Evolutionary conservation across 2,329 filamentous ascomycete species (phyloP).

Genomic region (Ophiostoma sp.): DNA sequence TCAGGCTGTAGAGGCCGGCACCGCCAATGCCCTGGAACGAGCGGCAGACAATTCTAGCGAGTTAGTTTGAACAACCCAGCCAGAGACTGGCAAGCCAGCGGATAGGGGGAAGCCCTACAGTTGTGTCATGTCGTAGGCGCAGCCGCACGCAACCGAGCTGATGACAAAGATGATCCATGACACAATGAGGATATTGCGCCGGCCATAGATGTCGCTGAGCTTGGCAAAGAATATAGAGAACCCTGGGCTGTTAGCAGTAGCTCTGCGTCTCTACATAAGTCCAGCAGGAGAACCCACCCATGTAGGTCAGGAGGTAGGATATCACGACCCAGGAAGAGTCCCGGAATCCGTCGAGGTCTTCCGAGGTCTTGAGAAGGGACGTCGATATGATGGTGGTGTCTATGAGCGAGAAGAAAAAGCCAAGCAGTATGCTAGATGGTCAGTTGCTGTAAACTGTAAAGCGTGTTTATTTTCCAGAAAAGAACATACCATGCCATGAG

Average conservation of each 20-base stretch:
- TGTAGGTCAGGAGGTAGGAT: conserved; percentile 28
- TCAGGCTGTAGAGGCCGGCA: conserved; percentile 56
- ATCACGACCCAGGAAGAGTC: conserved; percentile 28
- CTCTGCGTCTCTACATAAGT: too few species aligned
- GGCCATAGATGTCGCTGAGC: conserved; percentile 40
- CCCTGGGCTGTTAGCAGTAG: too few species aligned
- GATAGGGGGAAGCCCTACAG: conserved; percentile 25
- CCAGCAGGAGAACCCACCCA: conserved; percentile 20
- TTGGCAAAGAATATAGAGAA: conserved; percentile 30
- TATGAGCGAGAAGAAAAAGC: conserved; percentile 29
- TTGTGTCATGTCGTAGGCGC: conserved; percentile 33
- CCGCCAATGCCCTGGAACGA: conserved; percentile 57
- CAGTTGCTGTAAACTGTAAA: neutral
- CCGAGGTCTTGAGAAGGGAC: conserved; percentile 26
- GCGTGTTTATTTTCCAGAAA: neutral
- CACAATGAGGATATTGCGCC: conserved; percentile 35
- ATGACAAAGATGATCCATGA: conserved; percentile 37
- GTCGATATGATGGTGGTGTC: conserved; percentile 29
- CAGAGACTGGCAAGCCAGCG: neutral
- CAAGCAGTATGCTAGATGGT: conserved; percentile 25
- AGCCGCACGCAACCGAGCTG: conserved; percentile 40
- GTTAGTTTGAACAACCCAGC: too few species aligned
- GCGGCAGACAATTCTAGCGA: conserved; percentile 49
- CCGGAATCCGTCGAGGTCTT: conserved; percentile 26
- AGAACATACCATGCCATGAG: conserved; percentile 24